Conservation (phyloP, 352 stramenopile species). For the Elongisporangium prolatum region DNA sequence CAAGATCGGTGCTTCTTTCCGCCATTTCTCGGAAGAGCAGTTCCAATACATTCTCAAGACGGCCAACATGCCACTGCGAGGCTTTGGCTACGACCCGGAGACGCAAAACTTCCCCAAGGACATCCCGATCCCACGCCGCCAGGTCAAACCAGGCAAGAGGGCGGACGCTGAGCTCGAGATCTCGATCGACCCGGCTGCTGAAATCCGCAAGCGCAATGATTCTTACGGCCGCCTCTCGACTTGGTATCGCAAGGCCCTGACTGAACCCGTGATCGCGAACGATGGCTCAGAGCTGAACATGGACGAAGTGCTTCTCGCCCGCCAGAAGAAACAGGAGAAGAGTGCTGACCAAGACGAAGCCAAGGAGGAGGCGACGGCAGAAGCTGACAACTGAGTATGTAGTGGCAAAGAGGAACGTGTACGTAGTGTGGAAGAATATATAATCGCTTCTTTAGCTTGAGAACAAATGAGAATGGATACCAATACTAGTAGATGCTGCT, state of each 20-base stretch:
- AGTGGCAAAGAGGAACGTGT: background rate
- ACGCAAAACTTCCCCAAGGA: conserved; percentile 74
- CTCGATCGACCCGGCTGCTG: conserved; percentile 48
- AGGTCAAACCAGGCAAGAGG: conserved; percentile 69
- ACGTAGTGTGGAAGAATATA: background rate
- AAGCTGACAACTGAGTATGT: background rate
- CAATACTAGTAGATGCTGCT: background rate
- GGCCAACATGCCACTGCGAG: conserved; percentile 67
- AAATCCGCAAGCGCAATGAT: conserved; percentile 80
- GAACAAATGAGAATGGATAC: background rate
- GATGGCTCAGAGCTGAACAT: conserved; percentile 83
- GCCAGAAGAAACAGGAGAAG: conserved; percentile 17
- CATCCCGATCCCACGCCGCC: conserved; percentile 67
- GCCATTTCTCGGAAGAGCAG: conserved; percentile 78
- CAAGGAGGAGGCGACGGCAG: background rate
- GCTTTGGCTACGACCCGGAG: conserved; percentile 83
- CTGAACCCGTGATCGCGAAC: conserved; percentile 70
- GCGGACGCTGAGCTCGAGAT: conserved; percentile 47
- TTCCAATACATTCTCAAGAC: conserved; percentile 80
- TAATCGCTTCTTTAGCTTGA: background rate
- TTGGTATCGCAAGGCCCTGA: conserved; percentile 72
- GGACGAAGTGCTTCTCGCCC: conserved; percentile 67
- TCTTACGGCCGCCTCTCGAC: conserved; percentile 73
- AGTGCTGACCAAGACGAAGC: conserved; percentile 4
- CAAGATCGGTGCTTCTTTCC: conserved; percentile 83